A percentile compares a stretch with the other conserved stretches of the same genome.
Evolutionary conservation across 2,329 filamentous ascomycete genomes (phyloP).

Genomic region (Juglanconis oblonga): DNA sequence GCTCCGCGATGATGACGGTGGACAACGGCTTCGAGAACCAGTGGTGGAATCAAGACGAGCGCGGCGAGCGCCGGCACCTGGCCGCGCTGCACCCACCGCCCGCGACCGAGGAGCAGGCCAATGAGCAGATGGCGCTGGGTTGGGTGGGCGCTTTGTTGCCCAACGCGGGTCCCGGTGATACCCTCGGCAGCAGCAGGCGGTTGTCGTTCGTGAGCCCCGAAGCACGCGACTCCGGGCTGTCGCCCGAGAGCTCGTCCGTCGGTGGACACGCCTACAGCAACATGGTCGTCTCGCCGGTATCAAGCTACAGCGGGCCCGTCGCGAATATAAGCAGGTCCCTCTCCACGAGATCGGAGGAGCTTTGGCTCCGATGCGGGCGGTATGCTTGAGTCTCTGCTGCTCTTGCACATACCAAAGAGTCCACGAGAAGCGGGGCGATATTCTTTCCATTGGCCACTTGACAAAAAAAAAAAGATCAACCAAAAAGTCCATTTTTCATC

Average conservation of each 20-base stretch:
- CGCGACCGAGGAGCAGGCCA: slow-evolving; percentile 23
- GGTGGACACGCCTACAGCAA: slow-evolving; percentile 12
- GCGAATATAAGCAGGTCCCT: slow-evolving; percentile 31
- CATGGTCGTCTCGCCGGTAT: slow-evolving; percentile 39
- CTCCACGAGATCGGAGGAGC: slow-evolving; percentile 41
- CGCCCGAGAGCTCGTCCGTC: not conserved
- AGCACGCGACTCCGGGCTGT: slow-evolving; percentile 22
- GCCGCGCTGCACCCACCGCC: slow-evolving; percentile 21
- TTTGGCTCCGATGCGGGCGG: slow-evolving; percentile 29
- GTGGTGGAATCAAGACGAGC: slow-evolving; percentile 52
- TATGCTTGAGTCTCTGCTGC: slow-evolving; percentile 16
- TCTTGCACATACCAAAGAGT: not conserved
- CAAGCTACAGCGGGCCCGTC: slow-evolving; percentile 27
- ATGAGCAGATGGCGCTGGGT: slow-evolving; percentile 24
- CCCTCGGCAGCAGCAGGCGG: slow-evolving; percentile 10
- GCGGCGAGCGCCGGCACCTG: slow-evolving; percentile 29
- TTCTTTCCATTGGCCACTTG: not conserved
- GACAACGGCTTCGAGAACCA: slow-evolving; percentile 58
- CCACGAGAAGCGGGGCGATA: not conserved
- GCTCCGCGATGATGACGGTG: slow-evolving; percentile 53
- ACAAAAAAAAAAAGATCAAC: not conserved
- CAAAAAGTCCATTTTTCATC: not conserved
- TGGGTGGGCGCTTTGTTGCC: slow-evolving; percentile 26
- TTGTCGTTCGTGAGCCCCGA: slow-evolving; percentile 27
- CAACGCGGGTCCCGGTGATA: slow-evolving; percentile 5